Conservation (phyloP, 345 rosid species). For the Triadica sebifera region DNA sequence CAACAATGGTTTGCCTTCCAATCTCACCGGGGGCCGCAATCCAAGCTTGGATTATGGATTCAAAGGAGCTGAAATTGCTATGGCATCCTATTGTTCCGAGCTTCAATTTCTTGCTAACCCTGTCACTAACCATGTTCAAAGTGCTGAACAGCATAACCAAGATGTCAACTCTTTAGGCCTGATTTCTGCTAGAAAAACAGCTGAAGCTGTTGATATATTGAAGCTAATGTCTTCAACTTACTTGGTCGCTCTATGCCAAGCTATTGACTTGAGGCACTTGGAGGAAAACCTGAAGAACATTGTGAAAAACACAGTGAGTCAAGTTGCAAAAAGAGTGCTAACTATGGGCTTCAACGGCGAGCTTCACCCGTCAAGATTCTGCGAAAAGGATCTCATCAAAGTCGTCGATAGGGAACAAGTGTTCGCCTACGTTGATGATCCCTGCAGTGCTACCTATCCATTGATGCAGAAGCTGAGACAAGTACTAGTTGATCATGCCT, state of each 20-base stretch:
- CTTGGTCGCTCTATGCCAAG: constrained; percentile 34
- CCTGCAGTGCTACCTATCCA: constrained; percentile 32
- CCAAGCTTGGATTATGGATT: constrained; percentile 40
- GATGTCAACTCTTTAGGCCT: constrained; percentile 36
- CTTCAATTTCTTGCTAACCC: constrained; percentile 37
- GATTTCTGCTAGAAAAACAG: constrained; percentile 35
- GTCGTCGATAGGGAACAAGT: constrained; percentile 26
- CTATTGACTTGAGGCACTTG: constrained; percentile 32
- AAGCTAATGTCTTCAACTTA: constrained; percentile 33
- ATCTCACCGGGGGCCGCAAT: constrained; percentile 32
- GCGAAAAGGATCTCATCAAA: constrained; percentile 31
- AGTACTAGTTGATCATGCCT: constrained; percentile 34
- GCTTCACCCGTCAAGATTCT: constrained; percentile 35
- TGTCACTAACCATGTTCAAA: constrained; percentile 34
- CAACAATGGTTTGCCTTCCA: constrained; percentile 36
- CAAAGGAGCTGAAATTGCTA: constrained; percentile 40
- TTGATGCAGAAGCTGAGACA: constrained; percentile 34
- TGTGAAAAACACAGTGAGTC: constrained; percentile 27
- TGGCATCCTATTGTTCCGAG: constrained; percentile 40
- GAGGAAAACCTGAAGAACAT: constrained; percentile 32
- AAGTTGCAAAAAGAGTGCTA: constrained; percentile 26
- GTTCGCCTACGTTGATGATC: constrained; percentile 30
- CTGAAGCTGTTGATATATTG: constrained; percentile 32
- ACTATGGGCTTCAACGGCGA: constrained; percentile 28
- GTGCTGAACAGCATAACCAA: constrained; percentile 40